phyloP scores from a whole-genome alignment of 495 filamentous ascomycete genomes.

The Friedmanniomyces endolithicus region DNA sequence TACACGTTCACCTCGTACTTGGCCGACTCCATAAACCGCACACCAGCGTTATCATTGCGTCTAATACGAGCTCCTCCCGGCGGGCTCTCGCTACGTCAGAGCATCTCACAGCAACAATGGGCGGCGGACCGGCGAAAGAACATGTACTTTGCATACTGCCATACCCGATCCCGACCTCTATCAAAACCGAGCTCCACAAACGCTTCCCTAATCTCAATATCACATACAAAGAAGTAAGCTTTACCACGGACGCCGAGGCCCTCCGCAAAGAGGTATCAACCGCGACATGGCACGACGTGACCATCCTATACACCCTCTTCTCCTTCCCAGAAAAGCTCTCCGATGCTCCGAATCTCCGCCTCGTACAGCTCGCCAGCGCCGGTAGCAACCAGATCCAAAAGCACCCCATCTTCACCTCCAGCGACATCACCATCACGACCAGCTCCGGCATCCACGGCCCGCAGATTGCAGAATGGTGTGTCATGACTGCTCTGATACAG shows the following conservation, averaged over 20 bases:
- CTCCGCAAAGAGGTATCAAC: not conserved
- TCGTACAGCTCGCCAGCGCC: conserved; percentile 65
- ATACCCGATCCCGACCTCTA: conserved; percentile 29
- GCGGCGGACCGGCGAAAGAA: conserved; percentile 27
- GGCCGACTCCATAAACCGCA: too few relatives aligned
- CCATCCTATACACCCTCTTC: conserved; percentile 48
- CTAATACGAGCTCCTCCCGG: too few relatives aligned
- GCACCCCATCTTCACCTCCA: conserved; percentile 51
- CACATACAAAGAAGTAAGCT: conserved; percentile 21
- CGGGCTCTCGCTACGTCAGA: not conserved
- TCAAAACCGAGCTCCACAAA: conserved; percentile 34
- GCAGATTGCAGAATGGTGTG: conserved; percentile 72
- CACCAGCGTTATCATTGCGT: too few relatives aligned
- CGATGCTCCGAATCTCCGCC: conserved; percentile 45
- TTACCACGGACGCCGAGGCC: not conserved
- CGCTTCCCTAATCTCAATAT: conserved; percentile 43
- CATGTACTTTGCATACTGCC: conserved; percentile 38
- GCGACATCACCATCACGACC: conserved; percentile 54
- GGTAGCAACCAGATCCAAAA: conserved; percentile 57
- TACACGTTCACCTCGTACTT: too few relatives aligned
- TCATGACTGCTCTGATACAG: conserved; percentile 46
- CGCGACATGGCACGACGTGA: conserved; percentile 48
- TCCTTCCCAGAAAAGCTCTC: conserved; percentile 39
- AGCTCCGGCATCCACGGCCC: conserved; percentile 70
- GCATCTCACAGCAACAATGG: conserved; percentile 20